Evolutionary conservation across 1,284 basidiomycete species (phyloP), one percentile per base, ranked within the genome.

Genomic region (Boletus sp.): DNA sequence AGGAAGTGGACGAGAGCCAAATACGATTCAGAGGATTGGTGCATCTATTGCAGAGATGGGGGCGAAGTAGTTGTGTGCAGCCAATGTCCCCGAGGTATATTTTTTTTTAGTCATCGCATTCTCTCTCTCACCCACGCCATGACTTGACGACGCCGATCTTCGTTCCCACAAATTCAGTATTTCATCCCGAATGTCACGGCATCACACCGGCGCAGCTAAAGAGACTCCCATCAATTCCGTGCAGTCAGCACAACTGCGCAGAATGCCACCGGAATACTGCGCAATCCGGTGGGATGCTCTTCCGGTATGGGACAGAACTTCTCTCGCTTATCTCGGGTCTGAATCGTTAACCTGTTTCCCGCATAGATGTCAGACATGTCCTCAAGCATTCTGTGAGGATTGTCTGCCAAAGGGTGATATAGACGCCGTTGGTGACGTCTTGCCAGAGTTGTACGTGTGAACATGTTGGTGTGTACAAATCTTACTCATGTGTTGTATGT

Each of bases 361-460:
- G 29, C 17, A 41, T 41, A 80, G 79, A 49, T 82, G 81, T 50
- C 76, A 75, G 45, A 81, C 79, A 1, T 82, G 80, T 56, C 72
- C 76, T 13, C 65, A 72, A 46, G 76, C 81, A 2, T 79, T 74
- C 50, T 83, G 81, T 60, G 78, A 82, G 50, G 81, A 82, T 54
- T 82, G 81, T 57, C 51, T 82, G 29, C 72, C 76, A 3, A 55
- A 62, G 7, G 75, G 72, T 10, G 72, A 77, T 6, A 66, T 78
- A 27, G 71, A 74, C 22, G 69, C 73, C 10, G 61, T 82, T 27
- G 80, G 80, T 2, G 77, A 80, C 5, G 61, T 63, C 4, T 54
- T 82, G 12, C 80, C 81, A 8, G 79, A 82, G 61, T 77, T 81
- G 78, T 79, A 54, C 45, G 75, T 71, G 23, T 17, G 38, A 43